These are phyloP conservation scores for Tolypocladium pustulatum DNA, from an alignment of 2,329 filamentous ascomycete genomes.

Conservation along the genomic window DNA sequence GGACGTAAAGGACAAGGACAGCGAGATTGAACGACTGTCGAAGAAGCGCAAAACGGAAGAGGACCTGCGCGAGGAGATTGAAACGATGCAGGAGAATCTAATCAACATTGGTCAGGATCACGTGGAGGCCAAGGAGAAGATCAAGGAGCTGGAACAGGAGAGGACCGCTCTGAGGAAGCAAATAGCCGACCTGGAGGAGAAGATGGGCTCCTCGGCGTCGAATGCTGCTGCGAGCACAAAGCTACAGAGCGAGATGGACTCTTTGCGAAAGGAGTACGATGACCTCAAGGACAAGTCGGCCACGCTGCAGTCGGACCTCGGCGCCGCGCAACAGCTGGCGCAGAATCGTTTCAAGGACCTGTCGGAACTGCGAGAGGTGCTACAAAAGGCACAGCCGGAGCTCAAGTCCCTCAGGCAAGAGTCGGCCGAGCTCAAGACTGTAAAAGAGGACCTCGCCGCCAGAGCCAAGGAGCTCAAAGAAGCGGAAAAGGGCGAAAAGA, in stretches of 20 bases:
- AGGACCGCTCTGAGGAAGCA: constrained; percentile 52
- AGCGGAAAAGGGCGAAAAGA: constrained; percentile 75
- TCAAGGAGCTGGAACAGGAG: constrained; percentile 59
- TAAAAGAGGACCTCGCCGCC: constrained; percentile 61
- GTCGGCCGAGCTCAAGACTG: constrained; percentile 59
- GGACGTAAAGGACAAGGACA: constrained; percentile 54
- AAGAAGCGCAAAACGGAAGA: constrained; percentile 66
- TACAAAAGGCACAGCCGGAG: constrained; percentile 82
- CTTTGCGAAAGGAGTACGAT: constrained; percentile 45
- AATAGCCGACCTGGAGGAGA: constrained; percentile 59
- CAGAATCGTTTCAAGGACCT: constrained; percentile 83
- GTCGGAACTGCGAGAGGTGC: constrained; percentile 64
- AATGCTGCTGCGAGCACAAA: constrained; percentile 36
- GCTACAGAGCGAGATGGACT: constrained; percentile 50
- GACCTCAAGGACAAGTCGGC: constrained; percentile 60
- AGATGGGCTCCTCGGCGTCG: constrained; percentile 38
- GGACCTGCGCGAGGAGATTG: constrained; percentile 74
- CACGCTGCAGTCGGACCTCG: constrained; percentile 70
- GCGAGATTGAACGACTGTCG: constrained; percentile 60
- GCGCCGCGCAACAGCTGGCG: constrained; percentile 76
- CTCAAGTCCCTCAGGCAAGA: constrained; percentile 70
- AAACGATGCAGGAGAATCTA: constrained; percentile 70
- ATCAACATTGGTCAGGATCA: constrained; percentile 72
- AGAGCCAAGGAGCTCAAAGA: constrained; percentile 53
- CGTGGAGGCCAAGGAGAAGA: constrained; percentile 70